Evolutionary conservation across 2,329 filamentous ascomycete genomes (phyloP).

Genomic region (Trichophyton simii): DNA sequence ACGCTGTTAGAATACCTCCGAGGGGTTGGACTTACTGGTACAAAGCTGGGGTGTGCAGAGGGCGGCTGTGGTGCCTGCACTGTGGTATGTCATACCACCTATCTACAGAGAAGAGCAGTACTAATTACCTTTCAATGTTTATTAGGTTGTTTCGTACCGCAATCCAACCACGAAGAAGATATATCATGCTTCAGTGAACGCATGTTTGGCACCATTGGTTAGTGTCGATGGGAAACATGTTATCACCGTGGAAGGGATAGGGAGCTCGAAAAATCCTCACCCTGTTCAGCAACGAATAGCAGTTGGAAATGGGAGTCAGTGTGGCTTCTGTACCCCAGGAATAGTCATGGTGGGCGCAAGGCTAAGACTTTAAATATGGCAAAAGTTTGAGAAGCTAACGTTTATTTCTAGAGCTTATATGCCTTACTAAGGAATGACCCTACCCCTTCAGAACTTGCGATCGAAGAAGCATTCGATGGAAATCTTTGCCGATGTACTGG

Average conservation of each 20-base stretch:
- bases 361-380: background rate
- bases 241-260: constrained; percentile 93
- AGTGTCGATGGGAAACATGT: constrained; percentile 97
- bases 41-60: constrained; percentile 92
- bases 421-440: constrained; percentile 78
- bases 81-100: constrained; percentile 43
- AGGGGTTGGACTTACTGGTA: constrained; percentile 85
- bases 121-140: background rate
- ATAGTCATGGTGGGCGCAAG: constrained; percentile 62
- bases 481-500: constrained; percentile 94
- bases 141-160: constrained; percentile 67
- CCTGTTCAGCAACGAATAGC: constrained; percentile 84
- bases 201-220: constrained; percentile 81
- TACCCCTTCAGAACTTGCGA: constrained; percentile 62
- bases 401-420: constrained; percentile 57
- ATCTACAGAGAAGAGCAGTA: background rate
- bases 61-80: constrained; percentile 95
- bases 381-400: background rate
- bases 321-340: constrained; percentile 88
- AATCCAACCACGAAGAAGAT: constrained; percentile 87
- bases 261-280: constrained; percentile 74
- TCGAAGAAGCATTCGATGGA: constrained; percentile 95
- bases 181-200: constrained; percentile 94
- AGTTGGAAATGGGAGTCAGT: constrained; percentile 84
- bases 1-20: constrained; percentile 88